Conservation (phyloP, 192 early-diverging fungal species). For the Mycoemilia scoparia region DNA sequence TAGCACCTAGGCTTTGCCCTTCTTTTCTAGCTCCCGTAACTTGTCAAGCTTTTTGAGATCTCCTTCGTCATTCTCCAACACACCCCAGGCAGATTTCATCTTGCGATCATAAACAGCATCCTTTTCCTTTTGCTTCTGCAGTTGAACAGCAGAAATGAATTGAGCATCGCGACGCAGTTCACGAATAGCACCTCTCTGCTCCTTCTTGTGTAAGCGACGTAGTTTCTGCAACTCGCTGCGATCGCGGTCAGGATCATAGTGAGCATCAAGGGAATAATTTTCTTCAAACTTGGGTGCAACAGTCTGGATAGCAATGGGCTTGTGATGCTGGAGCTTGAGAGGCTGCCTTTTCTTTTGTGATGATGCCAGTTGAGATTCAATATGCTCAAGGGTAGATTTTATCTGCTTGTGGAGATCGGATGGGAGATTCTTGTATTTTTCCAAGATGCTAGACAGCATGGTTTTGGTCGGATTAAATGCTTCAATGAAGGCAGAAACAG, state of each 20-base stretch:
- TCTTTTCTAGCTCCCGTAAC: conserved; percentile 32
- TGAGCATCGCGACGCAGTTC: conserved; percentile 88
- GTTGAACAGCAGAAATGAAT: conserved; percentile 61
- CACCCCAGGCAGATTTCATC: conserved; percentile 79
- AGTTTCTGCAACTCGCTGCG: conserved; percentile 60
- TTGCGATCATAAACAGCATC: conserved; percentile 69
- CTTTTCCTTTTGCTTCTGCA: conserved; percentile 52
- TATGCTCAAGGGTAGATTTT: conserved; percentile 8
- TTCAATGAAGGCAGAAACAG: conserved; percentile 47
- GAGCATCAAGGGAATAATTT: conserved; percentile 69
- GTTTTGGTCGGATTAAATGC: conserved; percentile 22
- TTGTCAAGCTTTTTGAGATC: conserved; percentile 50
- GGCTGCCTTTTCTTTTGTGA: conserved; percentile 37
- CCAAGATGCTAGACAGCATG: conserved; percentile 9
- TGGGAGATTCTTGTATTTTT: conserved; percentile 14
- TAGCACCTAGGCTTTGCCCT: no score
- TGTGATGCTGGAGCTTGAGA: conserved; percentile 65
- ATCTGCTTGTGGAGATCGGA: conserved; percentile 1
- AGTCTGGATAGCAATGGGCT: conserved; percentile 69
- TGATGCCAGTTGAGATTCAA: conserved; percentile 35
- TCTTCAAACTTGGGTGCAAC: conserved; percentile 84
- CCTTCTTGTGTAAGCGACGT: conserved; percentile 69
- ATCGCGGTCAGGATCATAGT: conserved; percentile 64
- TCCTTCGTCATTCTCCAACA: conserved; percentile 66
- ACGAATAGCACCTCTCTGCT: conserved; percentile 83